phyloP scores from a whole-genome alignment of 1,284 basidiomycete genomes.

The Taiwanofungus camphoratus region DNA sequence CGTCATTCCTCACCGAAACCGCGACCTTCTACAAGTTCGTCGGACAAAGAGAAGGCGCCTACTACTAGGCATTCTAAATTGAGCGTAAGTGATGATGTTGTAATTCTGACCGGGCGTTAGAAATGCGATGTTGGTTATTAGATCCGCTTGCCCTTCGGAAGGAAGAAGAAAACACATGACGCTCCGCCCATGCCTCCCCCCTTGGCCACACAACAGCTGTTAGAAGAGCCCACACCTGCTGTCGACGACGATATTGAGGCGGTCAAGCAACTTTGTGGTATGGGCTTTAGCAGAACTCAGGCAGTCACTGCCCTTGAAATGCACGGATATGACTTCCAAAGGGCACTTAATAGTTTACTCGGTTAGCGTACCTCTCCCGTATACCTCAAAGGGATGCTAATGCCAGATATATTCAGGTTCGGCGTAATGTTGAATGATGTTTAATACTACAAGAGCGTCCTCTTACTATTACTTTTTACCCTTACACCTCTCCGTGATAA shows the following conservation, averaged over 20 bases:
- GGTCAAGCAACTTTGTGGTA: conserved; percentile 71
- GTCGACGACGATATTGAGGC: conserved; percentile 70
- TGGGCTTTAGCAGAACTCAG: conserved; percentile 81
- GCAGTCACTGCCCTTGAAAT: conserved; percentile 73
- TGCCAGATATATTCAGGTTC: conserved; percentile 2
- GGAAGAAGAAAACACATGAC: conserved; percentile 61
- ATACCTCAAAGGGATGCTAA: neutral
- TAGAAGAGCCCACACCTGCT: conserved; percentile 49
- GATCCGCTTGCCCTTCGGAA: conserved; percentile 75
- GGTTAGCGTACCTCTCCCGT: conserved; percentile 19
- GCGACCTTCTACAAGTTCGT: conserved; percentile 52
- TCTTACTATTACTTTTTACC: conserved; percentile 11
- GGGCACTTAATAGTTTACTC: conserved; percentile 67
- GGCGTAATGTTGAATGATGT: conserved; percentile 5
- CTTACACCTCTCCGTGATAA: conserved; percentile 13
- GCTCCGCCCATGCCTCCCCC: conserved; percentile 34
- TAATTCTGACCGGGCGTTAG: neutral
- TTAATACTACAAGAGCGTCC: conserved; percentile 1
- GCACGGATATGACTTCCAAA: conserved; percentile 68
- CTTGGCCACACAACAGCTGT: conserved; percentile 34
- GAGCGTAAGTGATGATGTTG: conserved; percentile 47
- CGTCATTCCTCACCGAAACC: conserved; percentile 51
- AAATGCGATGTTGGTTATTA: conserved; percentile 25
- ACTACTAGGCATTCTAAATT: conserved; percentile 60
- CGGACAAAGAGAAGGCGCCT: conserved; percentile 45